Base-by-base conservation (phyloP, 805 yeast genomes). In the Brettanomyces nanus region DNA sequence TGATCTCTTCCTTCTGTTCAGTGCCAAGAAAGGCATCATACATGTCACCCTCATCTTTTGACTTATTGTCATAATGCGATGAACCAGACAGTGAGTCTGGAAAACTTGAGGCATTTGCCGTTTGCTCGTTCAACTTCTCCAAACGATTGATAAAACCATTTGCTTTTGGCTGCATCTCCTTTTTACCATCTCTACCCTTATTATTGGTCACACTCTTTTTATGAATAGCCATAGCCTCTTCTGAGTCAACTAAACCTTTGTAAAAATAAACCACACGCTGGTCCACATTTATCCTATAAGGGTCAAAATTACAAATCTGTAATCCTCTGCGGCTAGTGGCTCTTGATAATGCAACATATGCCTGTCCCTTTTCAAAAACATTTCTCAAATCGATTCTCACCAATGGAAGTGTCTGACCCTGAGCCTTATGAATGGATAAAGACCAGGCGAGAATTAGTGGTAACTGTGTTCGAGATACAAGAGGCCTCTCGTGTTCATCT, bases 381-480 rank as follows among this genome's bases (percentile, higher is more conserved):
- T 69, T 68, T 27, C 70, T 66, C 43, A 90, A 67, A 55, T 92
- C 95, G 5, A 90, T 95, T 44, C 71, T 71, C 4, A 85, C 87
- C 39, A 73, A 68, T 4, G 80, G 77, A 31, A 87, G 59, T 0
- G 97, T 84, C 59, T 90, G 89, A 1, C 98, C 98, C 57, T 90
- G 98, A 0, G 97, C 79, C 61, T 92, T 90, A 56, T 92, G 98
- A 32, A 92, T 89, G 0, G 97, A 87, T 31, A 92, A 60, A 0
- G 98, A 87, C 97, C 97, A 92, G 0, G 98, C 95, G n/a, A 89
- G 63, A 49, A 90, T 78, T 37, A 92, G 62, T 0, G 98, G 98
- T 2, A 92, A 48, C 53, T 92, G 98, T 0, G 69, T 66, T 49
- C 97, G 67, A 2, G 81, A 68, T 1, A 85, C 95, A 11, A 85